phyloP scores from a whole-genome alignment of 169 alveolate species.

The Eimeria acervulina region DNA sequence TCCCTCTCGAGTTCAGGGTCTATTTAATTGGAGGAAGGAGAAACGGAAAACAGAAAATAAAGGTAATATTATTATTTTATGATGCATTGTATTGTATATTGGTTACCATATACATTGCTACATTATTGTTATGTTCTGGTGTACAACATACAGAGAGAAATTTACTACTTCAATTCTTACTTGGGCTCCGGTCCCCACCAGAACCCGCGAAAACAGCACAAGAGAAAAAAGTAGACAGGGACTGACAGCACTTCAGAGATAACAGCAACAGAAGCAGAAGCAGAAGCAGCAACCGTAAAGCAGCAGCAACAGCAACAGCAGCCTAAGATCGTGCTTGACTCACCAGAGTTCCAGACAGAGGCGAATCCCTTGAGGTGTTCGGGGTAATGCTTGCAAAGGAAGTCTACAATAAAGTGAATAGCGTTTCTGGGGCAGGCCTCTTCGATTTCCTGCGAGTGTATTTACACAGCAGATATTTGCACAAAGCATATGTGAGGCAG shows the following conservation, averaged over 20 bases:
- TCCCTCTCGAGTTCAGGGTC: conserved; percentile 93
- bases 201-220: not conserved
- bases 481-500: not conserved
- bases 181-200: too few species aligned
- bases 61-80: too few species aligned
- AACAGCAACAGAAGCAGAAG: not conserved
- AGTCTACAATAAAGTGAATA: conserved; percentile 85
- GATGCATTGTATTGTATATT: too few species aligned
- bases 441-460: conserved; percentile 83
- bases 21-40: not conserved
- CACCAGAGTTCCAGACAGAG: conserved; percentile 84
- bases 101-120: too few species aligned
- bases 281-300: not conserved
- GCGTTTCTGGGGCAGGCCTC: conserved; percentile 84
- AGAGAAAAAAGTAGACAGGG: too few species aligned
- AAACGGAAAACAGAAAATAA: not conserved
- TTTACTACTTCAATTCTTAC: too few species aligned
- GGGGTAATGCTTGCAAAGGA: conserved; percentile 87
- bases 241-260: not conserved
- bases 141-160: too few species aligned
- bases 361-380: conserved; percentile 86
- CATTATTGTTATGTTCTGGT: too few species aligned
- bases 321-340: not conserved
- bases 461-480: not conserved
- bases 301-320: too few species aligned